Conservation (phyloP, 225 moss, liverwort and hornwort species). For the Polytrichum commune region DNA sequence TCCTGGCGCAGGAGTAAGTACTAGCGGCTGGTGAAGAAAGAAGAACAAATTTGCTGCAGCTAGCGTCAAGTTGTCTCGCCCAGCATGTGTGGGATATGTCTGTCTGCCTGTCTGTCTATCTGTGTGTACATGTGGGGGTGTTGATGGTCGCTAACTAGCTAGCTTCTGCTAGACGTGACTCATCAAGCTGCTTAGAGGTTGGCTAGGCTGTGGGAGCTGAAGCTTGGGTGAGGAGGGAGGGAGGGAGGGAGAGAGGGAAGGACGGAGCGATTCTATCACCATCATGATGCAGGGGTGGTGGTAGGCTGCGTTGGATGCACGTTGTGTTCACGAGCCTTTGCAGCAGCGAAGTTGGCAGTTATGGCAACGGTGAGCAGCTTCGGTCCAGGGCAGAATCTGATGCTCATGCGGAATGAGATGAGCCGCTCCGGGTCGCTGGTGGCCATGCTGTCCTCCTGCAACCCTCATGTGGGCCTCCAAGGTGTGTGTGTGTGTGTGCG, state of each 20-base stretch:
- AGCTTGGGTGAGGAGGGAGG: no score
- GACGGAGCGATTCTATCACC: neutral
- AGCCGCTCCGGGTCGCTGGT: slow-evolving; percentile 74
- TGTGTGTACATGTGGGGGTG: no score
- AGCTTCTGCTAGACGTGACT: neutral
- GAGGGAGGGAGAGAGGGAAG: no score
- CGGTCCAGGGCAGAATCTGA: slow-evolving; percentile 56
- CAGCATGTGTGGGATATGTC: no score
- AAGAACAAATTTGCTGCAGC: no score
- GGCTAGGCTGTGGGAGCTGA: neutral
- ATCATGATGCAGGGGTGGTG: neutral
- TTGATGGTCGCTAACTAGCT: no score
- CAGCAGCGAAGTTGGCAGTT: neutral
- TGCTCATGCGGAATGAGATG: slow-evolving; percentile 69
- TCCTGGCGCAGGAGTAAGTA: no score
- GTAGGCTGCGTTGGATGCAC: neutral
- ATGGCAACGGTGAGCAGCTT: slow-evolving; percentile 29
- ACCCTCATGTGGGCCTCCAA: slow-evolving; percentile 56
- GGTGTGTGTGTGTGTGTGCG: slow-evolving; percentile 12
- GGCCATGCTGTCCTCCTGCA: slow-evolving; percentile 73
- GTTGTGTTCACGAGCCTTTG: no score
- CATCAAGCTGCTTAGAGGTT: neutral
- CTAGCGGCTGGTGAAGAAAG: no score
- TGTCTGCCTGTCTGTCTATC: no score
- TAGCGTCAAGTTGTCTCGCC: no score